Evolutionary conservation across 176 grass and related monocot species (phyloP).

Genomic region (Musa acuminata): DNA sequence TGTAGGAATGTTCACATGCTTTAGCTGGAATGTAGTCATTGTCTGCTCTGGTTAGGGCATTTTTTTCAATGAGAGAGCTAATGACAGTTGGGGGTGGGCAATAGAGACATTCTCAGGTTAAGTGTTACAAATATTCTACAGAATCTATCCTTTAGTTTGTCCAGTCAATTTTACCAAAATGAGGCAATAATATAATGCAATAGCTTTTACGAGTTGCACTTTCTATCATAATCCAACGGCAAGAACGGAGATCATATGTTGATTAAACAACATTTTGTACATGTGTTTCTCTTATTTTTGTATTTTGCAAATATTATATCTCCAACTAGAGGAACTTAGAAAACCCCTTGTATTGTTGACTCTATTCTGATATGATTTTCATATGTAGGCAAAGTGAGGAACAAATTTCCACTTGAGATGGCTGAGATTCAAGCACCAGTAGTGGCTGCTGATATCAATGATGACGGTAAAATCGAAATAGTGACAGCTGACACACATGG

Average conservation of each 20-base stretch:
- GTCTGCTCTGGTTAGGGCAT: no score
- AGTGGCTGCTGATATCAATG: slow-evolving; percentile 83
- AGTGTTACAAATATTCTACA: neutral
- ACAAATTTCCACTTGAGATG: slow-evolving; percentile 92
- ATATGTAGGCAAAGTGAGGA: slow-evolving; percentile 59
- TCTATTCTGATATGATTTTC: neutral
- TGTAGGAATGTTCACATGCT: no score
- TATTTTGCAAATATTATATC: neutral
- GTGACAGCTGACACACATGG: slow-evolving; percentile 81
- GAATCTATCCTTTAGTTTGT: no score
- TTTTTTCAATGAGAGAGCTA: no score
- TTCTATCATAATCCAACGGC: no score
- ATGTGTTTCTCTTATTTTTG: neutral
- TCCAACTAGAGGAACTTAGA: neutral
- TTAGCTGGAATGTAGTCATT: no score
- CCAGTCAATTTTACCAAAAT: neutral
- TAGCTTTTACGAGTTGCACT: neutral
- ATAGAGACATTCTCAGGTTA: neutral
- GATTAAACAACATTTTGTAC: neutral
- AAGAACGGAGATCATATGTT: neutral
- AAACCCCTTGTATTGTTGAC: neutral
- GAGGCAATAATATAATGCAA: neutral
- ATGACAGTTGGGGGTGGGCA: neutral
- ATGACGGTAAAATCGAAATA: slow-evolving; percentile 97
- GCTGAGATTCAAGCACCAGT: slow-evolving; percentile 83